Evolutionary conservation across 345 rosid genomes (phyloP), one percentile per base, ranked within the genome.

Genomic region (Rhizophora apiculata): DNA sequence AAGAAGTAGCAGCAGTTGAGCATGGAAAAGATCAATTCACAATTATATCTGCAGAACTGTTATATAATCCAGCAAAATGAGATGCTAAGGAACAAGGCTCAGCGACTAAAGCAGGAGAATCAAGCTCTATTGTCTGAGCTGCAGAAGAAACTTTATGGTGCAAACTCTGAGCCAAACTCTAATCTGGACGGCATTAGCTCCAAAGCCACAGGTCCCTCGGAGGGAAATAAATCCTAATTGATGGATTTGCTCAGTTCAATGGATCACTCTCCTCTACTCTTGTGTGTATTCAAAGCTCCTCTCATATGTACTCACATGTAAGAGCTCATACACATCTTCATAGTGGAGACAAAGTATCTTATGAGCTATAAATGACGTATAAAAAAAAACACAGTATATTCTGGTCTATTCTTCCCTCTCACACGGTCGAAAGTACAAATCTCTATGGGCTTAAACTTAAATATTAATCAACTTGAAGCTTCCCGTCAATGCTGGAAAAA

Each of bases 401-500:
- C 29, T 19, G 37, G 22, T 58, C 29, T 26, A 43, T 60, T 32
- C 34, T 58, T 26, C 6, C 7, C n/a, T 7, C 21, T 8, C 30
- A 1, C 32, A 65, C 39, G 15, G 27, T 60, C 9, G 37, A 60
- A 60, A 21, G 16, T 9, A 22, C 16, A 1, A 9, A 11, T 27
- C n/a, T 29, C 30, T 29, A 52, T 20, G 21, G 1, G 29, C 10
- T 4, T 24, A 27, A 22, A 8, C 53, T 51, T 8, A 21, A 31
- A 53, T 15, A 13, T 27, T 65, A 81, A 75, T 91, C 98, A 27
- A 94, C 81, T 8, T 65, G 46, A 61, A 89, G 88, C 80, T 86
- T 88, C 79, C 68, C 73, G 76, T 89, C 97, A 71, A 91, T 68
- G 76, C 82, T 81, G 51, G 97, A 88, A 82, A 91, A 91, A 66